Percentiles rank a stretch among this genome's conserved stretches.
phyloP scores from a whole-genome alignment of 306 rosid genomes.

The Urtica urens region DNA sequence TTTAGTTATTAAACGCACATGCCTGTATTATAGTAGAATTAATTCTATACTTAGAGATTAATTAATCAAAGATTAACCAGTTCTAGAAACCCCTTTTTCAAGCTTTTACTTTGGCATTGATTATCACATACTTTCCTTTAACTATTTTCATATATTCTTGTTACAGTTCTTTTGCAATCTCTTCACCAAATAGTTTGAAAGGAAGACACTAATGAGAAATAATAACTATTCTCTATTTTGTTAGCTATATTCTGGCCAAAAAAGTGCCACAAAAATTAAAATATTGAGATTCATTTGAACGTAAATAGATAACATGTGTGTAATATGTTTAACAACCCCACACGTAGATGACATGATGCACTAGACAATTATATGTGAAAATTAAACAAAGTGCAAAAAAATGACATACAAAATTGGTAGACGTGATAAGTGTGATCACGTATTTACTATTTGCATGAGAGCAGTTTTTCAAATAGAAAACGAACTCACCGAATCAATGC shows the following conservation, averaged over 20 bases:
- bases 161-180: too few species aligned
- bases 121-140: slow-evolving; percentile 16
- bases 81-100: slow-evolving; percentile 20
- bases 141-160: slow-evolving; percentile 23
- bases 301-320: slow-evolving; percentile 15
- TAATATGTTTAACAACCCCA: too few species aligned
- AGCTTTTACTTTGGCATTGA: slow-evolving; percentile 13
- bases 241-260: slow-evolving; percentile 12
- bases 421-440: too few species aligned
- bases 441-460: too few species aligned
- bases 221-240: background rate
- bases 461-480: too few species aligned
- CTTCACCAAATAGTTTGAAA: too few species aligned
- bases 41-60: slow-evolving; percentile 8
- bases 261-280: slow-evolving; percentile 22
- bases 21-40: slow-evolving; percentile 1
- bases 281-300: slow-evolving; percentile 29
- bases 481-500: too few species aligned
- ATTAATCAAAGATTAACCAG: slow-evolving; percentile 7
- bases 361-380: too few species aligned
- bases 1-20: background rate
- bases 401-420: too few species aligned
- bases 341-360: too few species aligned
- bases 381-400: too few species aligned
- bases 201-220: too few species aligned